Evolutionary conservation across 139 green algal species (phyloP).

Genomic region (Coelastrella sp.): DNA sequence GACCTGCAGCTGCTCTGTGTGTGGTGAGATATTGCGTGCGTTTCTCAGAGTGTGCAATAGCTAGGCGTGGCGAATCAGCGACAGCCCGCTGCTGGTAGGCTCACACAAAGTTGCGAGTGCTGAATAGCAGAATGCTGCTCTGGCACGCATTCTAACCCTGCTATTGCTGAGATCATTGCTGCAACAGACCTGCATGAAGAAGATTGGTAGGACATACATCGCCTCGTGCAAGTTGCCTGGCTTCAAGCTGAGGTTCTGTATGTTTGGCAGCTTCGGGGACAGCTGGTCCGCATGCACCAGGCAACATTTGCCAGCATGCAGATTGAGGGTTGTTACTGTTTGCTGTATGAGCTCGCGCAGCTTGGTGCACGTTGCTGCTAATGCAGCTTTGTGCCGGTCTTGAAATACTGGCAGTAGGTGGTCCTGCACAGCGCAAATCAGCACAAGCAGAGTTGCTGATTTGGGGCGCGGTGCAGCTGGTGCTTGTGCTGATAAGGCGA

Average conservation of each 20-base stretch:
- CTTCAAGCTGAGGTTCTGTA: neutral
- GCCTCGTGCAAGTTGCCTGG: slow-evolving; percentile 49
- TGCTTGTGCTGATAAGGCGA: too few relatives aligned
- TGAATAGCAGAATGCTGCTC: neutral
- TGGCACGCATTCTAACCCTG: too few relatives aligned
- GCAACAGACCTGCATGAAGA: slow-evolving; percentile 40
- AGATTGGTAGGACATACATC: slow-evolving; percentile 42
- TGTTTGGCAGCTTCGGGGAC: neutral
- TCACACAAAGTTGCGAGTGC: neutral
- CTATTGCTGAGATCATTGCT: too few relatives aligned
- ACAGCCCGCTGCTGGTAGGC: too few relatives aligned
- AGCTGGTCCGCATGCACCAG: neutral
- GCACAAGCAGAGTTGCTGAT: too few relatives aligned
- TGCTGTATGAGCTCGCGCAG: neutral
- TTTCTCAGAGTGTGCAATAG: too few relatives aligned
- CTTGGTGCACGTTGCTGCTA: neutral
- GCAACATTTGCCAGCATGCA: slow-evolving; percentile 30
- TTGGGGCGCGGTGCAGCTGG: too few relatives aligned
- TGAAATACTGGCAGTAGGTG: slow-evolving; percentile 41
- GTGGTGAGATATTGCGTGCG: too few relatives aligned
- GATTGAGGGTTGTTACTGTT: neutral
- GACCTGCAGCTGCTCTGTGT: too few relatives aligned
- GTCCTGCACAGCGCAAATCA: too few relatives aligned
- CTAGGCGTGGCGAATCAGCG: too few relatives aligned
- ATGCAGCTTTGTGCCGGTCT: slow-evolving; percentile 10